These are phyloP conservation scores for Tolypocladium sp. DNA, from an alignment of 2,329 filamentous ascomycete species.

Conservation along the genomic window DNA sequence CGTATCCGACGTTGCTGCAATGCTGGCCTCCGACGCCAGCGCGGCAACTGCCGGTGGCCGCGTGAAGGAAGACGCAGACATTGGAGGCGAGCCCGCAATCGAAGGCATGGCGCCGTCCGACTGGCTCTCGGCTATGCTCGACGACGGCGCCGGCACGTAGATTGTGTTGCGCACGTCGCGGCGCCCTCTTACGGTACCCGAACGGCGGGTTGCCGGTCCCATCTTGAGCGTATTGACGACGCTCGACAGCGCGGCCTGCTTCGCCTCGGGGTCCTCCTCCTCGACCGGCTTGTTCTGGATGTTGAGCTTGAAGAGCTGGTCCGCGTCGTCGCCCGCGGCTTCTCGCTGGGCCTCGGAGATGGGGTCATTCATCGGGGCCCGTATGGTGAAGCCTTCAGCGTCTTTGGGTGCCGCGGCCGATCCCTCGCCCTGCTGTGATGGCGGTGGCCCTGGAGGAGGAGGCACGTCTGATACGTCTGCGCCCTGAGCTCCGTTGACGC, in stretches of 20 bases:
- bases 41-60: conserved; percentile 41
- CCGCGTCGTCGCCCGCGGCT: conserved; percentile 42
- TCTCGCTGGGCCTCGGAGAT: conserved; percentile 68
- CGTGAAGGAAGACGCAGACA: conserved; percentile 9
- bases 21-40: conserved; percentile 54
- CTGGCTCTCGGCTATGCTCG: conserved; percentile 23
- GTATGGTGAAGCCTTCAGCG: conserved; percentile 69
- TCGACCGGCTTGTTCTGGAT: conserved; percentile 71
- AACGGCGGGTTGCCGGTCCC: conserved; percentile 57
- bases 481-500: conserved; percentile 38
- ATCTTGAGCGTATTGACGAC: conserved; percentile 64
- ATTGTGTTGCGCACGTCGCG: conserved; percentile 89
- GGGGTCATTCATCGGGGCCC: conserved; percentile 50
- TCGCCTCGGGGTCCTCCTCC: conserved; percentile 67
- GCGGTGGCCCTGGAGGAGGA: conserved; percentile 42
- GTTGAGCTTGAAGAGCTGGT: conserved; percentile 69
- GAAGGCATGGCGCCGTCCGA: conserved; percentile 13
- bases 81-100: conserved; percentile 6
- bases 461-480: conserved; percentile 41
- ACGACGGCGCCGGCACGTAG: conserved; percentile 50
- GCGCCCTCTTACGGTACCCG: conserved; percentile 75
- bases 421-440: conserved; percentile 30
- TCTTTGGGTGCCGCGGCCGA: conserved; percentile 42
- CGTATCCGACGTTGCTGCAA: conserved; percentile 62
- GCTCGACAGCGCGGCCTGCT: conserved; percentile 64